phyloP scores from a whole-genome alignment of 2,329 filamentous ascomycete genomes.

The Aureobasidium namibiae region DNA sequence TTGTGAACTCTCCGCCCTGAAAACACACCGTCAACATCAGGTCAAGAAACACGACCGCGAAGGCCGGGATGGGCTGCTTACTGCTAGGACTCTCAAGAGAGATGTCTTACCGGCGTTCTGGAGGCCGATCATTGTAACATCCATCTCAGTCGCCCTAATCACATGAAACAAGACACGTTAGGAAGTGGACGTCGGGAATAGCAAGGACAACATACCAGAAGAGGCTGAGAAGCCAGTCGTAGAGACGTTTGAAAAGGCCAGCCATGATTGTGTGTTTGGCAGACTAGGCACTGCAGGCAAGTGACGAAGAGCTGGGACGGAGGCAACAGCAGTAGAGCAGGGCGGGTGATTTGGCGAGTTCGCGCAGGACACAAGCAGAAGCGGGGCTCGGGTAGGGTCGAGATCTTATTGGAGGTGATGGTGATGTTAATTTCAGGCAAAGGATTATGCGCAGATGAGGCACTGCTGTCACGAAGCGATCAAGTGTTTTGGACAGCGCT shows the following conservation, averaged over 20 bases:
- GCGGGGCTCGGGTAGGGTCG: constrained; percentile 11
- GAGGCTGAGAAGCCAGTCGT: constrained; percentile 95
- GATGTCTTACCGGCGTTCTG: constrained; percentile 99
- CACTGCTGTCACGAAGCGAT: not conserved
- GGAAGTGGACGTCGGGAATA: constrained; percentile 41
- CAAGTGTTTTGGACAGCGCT: not conserved
- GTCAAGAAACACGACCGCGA: constrained; percentile 3
- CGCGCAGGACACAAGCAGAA: constrained; percentile 8
- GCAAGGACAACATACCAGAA: constrained; percentile 68
- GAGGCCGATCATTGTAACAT: constrained; percentile 97
- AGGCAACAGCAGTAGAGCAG: constrained; percentile 4
- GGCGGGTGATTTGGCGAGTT: not conserved
- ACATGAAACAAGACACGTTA: constrained; percentile 15
- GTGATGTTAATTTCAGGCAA: constrained; percentile 10
- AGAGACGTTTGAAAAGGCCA: constrained; percentile 84
- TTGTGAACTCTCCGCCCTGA: constrained; percentile 95
- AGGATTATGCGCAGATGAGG: constrained; percentile 4
- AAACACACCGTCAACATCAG: constrained; percentile 10
- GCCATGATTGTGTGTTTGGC: constrained; percentile 55
- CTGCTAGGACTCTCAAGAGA: constrained; percentile 83
- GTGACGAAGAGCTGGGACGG: constrained; percentile 4
- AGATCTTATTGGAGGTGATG: constrained; percentile 11
- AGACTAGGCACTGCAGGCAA: constrained; percentile 15
- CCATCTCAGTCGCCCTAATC: constrained; percentile 93
- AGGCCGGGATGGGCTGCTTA: constrained; percentile 70